phyloP scores from a whole-genome alignment of 148 eudicot genomes.

The Talinum fruticosum region DNA sequence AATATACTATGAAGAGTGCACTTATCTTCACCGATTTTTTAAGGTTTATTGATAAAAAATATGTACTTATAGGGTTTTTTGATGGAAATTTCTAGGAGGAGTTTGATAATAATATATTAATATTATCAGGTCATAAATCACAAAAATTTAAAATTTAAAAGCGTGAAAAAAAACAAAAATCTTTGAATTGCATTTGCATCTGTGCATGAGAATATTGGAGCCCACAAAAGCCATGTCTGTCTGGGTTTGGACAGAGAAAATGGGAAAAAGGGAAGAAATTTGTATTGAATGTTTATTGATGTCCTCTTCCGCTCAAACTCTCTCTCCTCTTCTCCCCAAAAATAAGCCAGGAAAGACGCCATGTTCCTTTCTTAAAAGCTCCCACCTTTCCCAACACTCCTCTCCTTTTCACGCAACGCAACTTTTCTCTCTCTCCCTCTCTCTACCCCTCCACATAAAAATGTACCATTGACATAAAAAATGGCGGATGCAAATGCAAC shows the following conservation, averaged over 20 bases:
- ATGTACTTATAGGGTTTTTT: too few species aligned
- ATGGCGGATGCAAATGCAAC: background rate
- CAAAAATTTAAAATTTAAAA: too few species aligned
- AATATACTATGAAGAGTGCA: too few species aligned
- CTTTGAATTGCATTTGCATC: too few species aligned
- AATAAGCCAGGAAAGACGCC: conserved; percentile 33
- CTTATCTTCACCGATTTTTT: too few species aligned
- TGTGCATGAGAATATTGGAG: too few species aligned
- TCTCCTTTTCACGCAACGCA: conserved; percentile 8
- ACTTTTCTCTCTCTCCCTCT: background rate
- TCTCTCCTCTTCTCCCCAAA: conserved; percentile 20
- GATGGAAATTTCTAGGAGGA: too few species aligned
- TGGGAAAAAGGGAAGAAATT: background rate
- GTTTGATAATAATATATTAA: too few species aligned
- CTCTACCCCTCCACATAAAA: background rate
- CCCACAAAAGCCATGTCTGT: too few species aligned
- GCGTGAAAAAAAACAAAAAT: too few species aligned
- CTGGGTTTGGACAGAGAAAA: background rate
- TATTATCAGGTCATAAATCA: too few species aligned
- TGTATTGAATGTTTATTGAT: background rate
- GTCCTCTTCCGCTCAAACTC: background rate
- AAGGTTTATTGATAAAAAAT: too few species aligned
- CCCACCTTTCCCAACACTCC: conserved; percentile 30
- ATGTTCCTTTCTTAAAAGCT: conserved; percentile 42
- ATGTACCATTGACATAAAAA: background rate